phyloP scores from a whole-genome alignment of 2,329 filamentous ascomycete genomes.

The Paramyrothecium roridum region DNA sequence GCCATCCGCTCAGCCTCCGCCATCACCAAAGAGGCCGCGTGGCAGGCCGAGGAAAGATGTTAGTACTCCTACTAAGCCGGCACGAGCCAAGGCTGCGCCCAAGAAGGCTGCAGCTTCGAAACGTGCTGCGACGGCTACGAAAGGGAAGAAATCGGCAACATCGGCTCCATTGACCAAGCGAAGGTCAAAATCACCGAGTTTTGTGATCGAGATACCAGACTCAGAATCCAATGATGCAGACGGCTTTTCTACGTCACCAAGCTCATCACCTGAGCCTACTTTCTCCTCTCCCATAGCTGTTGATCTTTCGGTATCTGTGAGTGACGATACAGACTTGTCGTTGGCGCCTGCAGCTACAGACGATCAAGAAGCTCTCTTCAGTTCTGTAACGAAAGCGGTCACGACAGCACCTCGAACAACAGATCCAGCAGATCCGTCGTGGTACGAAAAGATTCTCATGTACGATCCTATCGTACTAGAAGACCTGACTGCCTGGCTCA shows the following conservation, averaged over 20 bases:
- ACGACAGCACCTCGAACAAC: slow-evolving; percentile 45
- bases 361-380: slow-evolving; percentile 44
- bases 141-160: slow-evolving; percentile 11
- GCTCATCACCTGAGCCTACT: slow-evolving; percentile 30
- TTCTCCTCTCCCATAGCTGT: slow-evolving; percentile 41
- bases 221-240: slow-evolving; percentile 39
- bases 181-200: slow-evolving; percentile 8
- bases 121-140: slow-evolving; percentile 9
- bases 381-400: slow-evolving; percentile 53
- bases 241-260: slow-evolving; percentile 24
- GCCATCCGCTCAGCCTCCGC: slow-evolving; percentile 27
- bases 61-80: slow-evolving; percentile 5
- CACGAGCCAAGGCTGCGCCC: slow-evolving; percentile 6
- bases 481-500: slow-evolving; percentile 80
- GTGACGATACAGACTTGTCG: slow-evolving; percentile 43
- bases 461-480: slow-evolving; percentile 90
- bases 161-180: slow-evolving; percentile 1
- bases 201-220: slow-evolving; percentile 47
- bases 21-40: slow-evolving; percentile 31
- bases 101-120: slow-evolving; percentile 6
- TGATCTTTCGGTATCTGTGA: slow-evolving; percentile 40
- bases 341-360: slow-evolving; percentile 33
- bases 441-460: slow-evolving; percentile 90
- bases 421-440: slow-evolving; percentile 57
- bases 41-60: slow-evolving; percentile 38